Evolutionary conservation across 2,329 filamentous ascomycete genomes (phyloP), one percentile per base, ranked within the genome.

Genomic region (Rutstroemia sydowiana): DNA sequence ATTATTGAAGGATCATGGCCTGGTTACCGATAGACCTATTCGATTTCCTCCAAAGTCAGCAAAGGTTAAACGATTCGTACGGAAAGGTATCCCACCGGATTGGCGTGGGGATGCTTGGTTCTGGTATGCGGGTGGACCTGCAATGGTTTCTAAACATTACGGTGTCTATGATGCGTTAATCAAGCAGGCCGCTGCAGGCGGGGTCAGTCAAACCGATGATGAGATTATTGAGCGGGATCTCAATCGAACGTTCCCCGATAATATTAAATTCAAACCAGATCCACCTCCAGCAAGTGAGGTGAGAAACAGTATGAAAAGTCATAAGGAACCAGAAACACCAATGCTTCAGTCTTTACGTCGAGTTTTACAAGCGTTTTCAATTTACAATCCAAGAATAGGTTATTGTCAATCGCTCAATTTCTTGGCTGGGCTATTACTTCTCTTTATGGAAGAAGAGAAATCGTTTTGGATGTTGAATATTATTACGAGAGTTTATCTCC

Each of bases 401-500:
- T 97, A 97, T 69, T 97, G 92, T 65, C 92, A 97, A 67, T 95
- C 88, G 18, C 79, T 97, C 28, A 97, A 97, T 69, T 97, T 97
- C 69, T 79, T 97, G 46, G 90, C 92, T 4, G 92, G 91, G 3
- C 77, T 97, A 48, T 75, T 97, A 1, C 80, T 97, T 2, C 76
- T 97, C 2, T 96, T 97, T 67, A 83, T 96, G 64, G 81, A 79
- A 3, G 92, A 95, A 66, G 91, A 96, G 68, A 91, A 95, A 61
- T 81, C 85, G 2, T 97, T 97, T 65, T 90, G 91, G 81, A 81
- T 97, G 65, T 78, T 97, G 54, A 93, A 95, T 61, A 89, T 96
- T 63, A 89, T 97, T 61, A 95, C 92, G 1, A 81, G 86, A 37
- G 80, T 86, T 10, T 93, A 95, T 64, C 80, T 97, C 0, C 92